Evolutionary conservation across 495 filamentous ascomycete species (phyloP), one percentile per base, ranked within the genome.

Genomic region (Penicillium nucicola): DNA sequence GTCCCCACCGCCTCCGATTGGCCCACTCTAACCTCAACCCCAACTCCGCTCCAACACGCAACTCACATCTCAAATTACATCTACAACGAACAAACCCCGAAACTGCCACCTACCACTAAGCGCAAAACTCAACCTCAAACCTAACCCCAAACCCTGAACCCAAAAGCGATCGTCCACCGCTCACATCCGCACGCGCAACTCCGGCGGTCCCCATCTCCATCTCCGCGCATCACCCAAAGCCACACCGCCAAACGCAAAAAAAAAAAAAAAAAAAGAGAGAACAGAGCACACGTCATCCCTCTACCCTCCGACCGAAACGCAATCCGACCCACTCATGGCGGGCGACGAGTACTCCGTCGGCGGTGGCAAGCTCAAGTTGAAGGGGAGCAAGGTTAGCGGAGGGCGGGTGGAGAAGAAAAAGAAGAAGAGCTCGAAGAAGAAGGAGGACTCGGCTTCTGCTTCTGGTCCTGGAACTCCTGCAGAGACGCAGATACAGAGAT

Each of bases 311-410:
- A 18, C 11, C 35, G 32, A 14, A 37, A 28, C 25, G 25, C 25
- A 28, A 28, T 28, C 7, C 19, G 37, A 12, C 37, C 37, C 42
- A 37, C 13, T 35, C 40, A 66, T 59, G 57, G 53, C 54, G 48
- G 51, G 52, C 35, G 83, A 88, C 59, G 88, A 90, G 37, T 93
- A 92, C 76, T 72, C 84, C 55, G 69, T 78, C 39, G 71, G 77
- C 53, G 78, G 83, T 47, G 86, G 85, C 51, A 81, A 82, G 20
- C 83, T 95, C 36, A 90, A 89, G 62, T 81, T 96, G 37, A 96
- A 96, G 71, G 88, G 89, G 58, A 74, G 68, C 11, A 81, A 81
- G 60, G 76, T 82, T 53, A 74, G 73, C 53, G 68, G 69, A 49
- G 65, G 69, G 42, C 68, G 76, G 53, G 64, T 78, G 56, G 65